Base-by-base conservation (phyloP, 306 rosid genomes). In the Sechiopsis laciniata region DNA sequence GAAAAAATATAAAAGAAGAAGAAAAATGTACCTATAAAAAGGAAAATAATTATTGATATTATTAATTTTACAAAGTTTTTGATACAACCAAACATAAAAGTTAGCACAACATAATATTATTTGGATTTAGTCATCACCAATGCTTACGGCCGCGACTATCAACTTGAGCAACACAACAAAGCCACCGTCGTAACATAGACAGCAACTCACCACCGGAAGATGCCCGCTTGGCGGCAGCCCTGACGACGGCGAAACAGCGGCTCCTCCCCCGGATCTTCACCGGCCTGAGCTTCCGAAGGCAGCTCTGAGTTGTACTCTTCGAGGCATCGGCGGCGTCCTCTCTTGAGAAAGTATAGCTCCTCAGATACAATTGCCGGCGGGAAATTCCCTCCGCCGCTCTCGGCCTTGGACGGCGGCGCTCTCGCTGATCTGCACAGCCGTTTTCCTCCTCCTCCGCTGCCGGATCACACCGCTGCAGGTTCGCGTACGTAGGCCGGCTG, bases 281-380 rank as follows among this genome's bases (percentile, higher is more conserved):
- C 9, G 15, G 53, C 1, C 29, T 65, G 29, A 65, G 15, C 54
- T 46, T 68, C 20, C 73, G 20, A 22, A 68, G 11, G 56, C 75
- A 71, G 5, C 29, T 50, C 45, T 50, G 56, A 0, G 74, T 50
- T 24, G 20, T 61, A 61, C 10, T 51, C 22, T 13, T 40, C 7
- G 58, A 42, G 74, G 53, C 58, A 1, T 46, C 73, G 0, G 1
- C 74, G 21, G 26, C 35, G 48, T 71, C 75, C 57, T 71, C 37
- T 12, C 75, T 71, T 1, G 62, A 71, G 26, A 71, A 71, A 46
- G 75, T 71, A 60, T 71, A 71, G 61, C 75, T 71, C 50, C 75
- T 54, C 75, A 71, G 19, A 40, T 71, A 71, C 55, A 71, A 52
- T 68, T 48, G 73, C 40, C 73, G 73, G 57, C 73, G 53, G 42